Conservation (phyloP, 129 eudicot genomes). For the Flaveria brownii region DNA sequence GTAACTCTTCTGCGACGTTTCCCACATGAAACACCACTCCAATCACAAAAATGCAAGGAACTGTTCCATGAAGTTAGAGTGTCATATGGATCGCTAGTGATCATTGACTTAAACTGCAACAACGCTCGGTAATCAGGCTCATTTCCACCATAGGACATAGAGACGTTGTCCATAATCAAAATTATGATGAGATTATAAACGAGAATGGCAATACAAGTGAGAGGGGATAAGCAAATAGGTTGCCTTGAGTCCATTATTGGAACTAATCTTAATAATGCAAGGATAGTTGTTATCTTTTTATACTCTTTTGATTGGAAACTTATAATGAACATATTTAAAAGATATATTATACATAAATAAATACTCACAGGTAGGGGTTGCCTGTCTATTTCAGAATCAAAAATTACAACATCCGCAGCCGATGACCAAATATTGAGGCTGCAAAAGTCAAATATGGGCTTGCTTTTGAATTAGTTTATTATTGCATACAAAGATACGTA, state of each 20-base stretch:
- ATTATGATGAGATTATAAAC: neutral
- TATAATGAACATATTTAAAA: too few species aligned
- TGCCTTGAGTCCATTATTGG: constrained; percentile 3
- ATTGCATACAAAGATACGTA: too few species aligned
- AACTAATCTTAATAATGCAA: too few species aligned
- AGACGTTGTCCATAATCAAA: neutral
- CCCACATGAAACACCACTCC: constrained; percentile 23
- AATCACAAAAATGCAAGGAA: constrained; percentile 17
- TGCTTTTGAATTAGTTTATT: neutral
- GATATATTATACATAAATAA: neutral
- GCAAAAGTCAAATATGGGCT: neutral
- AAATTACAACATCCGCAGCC: neutral
- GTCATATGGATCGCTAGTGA: constrained; percentile 1
- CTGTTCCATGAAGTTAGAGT: constrained; percentile 11
- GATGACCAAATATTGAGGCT: neutral
- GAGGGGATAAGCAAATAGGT: neutral
- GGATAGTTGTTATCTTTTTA: neutral
- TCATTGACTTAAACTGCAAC: constrained; percentile 11
- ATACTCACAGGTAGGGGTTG: neutral
- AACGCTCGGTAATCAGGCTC: constrained; percentile 3
- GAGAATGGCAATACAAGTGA: neutral
- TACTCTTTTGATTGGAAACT: too few species aligned
- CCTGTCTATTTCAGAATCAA: neutral
- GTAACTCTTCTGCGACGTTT: neutral
- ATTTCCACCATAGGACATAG: constrained; percentile 2